These are phyloP conservation scores for Kwoniella newhampshirensis DNA, from an alignment of 768 basidiomycete species.

Conservation along the genomic window DNA sequence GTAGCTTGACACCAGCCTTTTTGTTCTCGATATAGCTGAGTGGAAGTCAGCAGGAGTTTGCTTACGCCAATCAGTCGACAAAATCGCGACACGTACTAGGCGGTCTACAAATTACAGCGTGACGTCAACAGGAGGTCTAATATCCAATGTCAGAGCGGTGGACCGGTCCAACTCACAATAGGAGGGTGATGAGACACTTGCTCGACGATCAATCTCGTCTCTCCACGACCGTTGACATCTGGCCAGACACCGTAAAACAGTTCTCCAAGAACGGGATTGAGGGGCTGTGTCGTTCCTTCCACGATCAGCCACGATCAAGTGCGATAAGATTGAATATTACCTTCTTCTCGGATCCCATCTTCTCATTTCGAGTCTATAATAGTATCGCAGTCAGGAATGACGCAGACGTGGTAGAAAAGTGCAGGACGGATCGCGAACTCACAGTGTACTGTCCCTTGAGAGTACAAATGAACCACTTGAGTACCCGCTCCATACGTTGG, in stretches of 20 bases:
- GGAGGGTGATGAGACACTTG: slow-evolving; percentile 89
- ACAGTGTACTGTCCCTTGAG: slow-evolving; percentile 77
- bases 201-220: slow-evolving; percentile 80
- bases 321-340: slow-evolving; percentile 56
- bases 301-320: too few species aligned
- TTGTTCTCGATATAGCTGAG: slow-evolving; percentile 80
- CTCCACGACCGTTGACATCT: slow-evolving; percentile 67
- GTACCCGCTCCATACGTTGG: slow-evolving; percentile 72
- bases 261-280: slow-evolving; percentile 90
- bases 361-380: slow-evolving; percentile 80
- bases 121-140: slow-evolving; percentile 5
- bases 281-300: too few species aligned
- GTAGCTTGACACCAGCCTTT: slow-evolving; percentile 69
- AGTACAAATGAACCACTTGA: slow-evolving; percentile 95
- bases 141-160: neutral
- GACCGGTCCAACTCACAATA: slow-evolving; percentile 40
- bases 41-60: neutral
- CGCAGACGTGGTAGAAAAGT: neutral
- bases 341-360: slow-evolving; percentile 96
- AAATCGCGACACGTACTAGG: slow-evolving; percentile 40
- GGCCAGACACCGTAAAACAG: slow-evolving; percentile 89
- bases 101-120: slow-evolving; percentile 36
- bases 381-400: neutral
- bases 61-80: neutral
- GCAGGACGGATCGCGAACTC: slow-evolving; percentile 22